Evolutionary conservation across 129 eudicot genomes (phyloP).

Genomic region (Artemisia tridentata): DNA sequence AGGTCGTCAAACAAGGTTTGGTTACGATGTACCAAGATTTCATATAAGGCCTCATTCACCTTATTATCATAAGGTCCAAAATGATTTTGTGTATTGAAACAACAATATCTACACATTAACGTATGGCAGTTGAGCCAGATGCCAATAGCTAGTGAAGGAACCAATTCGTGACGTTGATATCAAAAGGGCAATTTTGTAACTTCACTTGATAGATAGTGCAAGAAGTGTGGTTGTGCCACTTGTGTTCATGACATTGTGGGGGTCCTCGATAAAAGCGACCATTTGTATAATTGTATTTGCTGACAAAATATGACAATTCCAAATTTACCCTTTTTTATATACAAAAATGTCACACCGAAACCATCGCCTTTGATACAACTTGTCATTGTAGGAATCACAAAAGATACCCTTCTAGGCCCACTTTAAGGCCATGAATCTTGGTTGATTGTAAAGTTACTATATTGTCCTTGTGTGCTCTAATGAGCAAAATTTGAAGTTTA

Average conservation of each 20-base stretch:
- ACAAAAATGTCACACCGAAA: slow-evolving; percentile 19
- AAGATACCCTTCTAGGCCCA: slow-evolving; percentile 16
- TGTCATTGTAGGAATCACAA: slow-evolving; percentile 24
- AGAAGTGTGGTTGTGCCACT: slow-evolving; percentile 8
- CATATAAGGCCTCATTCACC: too few relatives aligned
- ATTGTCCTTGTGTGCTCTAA: neutral
- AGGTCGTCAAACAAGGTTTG: too few relatives aligned
- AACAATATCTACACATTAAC: too few relatives aligned
- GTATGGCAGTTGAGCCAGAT: neutral
- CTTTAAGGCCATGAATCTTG: neutral
- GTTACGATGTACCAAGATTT: too few relatives aligned
- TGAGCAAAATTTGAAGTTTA: neutral
- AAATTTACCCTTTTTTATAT: neutral
- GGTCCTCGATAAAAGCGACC: slow-evolving; percentile 22
- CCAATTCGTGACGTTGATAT: slow-evolving; percentile 19
- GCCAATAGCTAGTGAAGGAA: neutral
- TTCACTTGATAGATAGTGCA: neutral
- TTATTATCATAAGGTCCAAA: too few relatives aligned
- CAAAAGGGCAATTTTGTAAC: neutral
- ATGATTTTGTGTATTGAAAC: too few relatives aligned
- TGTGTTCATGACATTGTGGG: neutral
- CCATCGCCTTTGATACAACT: slow-evolving; percentile 27
- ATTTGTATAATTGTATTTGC: neutral
- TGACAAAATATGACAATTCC: slow-evolving; percentile 6
- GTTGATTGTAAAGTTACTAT: neutral